Conservation (phyloP, 352 stramenopile species). For the Saprolegnia parasitica region DNA sequence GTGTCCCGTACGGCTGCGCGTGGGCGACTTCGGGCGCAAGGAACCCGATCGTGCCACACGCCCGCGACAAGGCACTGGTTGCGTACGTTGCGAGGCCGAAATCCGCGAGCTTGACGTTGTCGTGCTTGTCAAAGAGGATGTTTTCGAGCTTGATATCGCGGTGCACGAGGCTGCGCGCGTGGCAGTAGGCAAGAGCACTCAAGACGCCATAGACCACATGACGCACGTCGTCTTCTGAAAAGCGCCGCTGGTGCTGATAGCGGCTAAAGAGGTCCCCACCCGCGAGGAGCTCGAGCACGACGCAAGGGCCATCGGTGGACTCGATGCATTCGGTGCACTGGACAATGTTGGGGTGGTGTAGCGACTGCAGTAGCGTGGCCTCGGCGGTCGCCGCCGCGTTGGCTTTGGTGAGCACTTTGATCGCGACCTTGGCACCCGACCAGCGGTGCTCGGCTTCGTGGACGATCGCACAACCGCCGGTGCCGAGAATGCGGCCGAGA, state of each 20-base stretch:
- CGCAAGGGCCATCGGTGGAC: constrained; percentile 90
- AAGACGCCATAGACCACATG: neutral
- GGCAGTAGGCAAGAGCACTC: neutral
- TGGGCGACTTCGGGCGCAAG: constrained; percentile 2
- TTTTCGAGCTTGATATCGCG: constrained; percentile 16
- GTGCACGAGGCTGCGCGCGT: neutral
- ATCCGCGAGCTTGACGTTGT: neutral
- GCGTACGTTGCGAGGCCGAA: neutral
- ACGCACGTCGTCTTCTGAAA: neutral
- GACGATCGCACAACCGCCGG: constrained; percentile 56
- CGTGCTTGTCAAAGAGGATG: neutral
- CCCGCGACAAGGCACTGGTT: neutral
- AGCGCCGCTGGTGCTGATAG: neutral
- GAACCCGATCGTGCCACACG: constrained; percentile 9
- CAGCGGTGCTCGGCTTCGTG: constrained; percentile 41
- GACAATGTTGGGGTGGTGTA: constrained; percentile 87
- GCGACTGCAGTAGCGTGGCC: constrained; percentile 55
- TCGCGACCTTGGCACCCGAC: constrained; percentile 40
- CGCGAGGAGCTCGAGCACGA: constrained; percentile 95
- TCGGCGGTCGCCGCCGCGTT: constrained; percentile 47
- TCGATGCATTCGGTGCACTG: constrained; percentile 88
- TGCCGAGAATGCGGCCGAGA: constrained; percentile 40
- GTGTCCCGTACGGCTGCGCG: neutral
- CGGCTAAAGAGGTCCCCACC: neutral
- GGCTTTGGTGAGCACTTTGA: constrained; percentile 59